Evolutionary conservation across 352 stramenopile species (phyloP), one percentile per base, ranked within the genome.

Genomic region (Pythium dissotocum): DNA sequence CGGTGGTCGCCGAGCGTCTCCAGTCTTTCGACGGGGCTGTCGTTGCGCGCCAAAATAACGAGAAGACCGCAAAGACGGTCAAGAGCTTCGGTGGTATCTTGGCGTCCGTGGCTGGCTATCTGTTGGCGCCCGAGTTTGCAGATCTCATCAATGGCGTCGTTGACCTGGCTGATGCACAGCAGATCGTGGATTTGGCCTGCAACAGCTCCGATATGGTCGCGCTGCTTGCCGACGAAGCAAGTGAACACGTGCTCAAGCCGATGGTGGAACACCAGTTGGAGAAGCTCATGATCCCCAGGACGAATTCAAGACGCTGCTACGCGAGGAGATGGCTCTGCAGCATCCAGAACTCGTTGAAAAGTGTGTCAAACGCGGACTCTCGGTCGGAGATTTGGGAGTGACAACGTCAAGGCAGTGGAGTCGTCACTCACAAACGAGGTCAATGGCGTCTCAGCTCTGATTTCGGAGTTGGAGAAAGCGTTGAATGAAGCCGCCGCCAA

Each of bases 51-150:
- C n/a, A 61, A 4, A 8, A 28, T 0, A 16, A 32, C 0, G 14
- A 44, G 16, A 33, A 44, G 16, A 16, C 16, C 10, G 4, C 16
- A 14, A 36, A 51, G 33, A 36, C 14, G 21, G 35, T 63, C 24
- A 53, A 63, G 57, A 13, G 28, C 21, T 2, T 53, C 8, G 7
- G 35, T 33, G 57, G n/a, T 4, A 1, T 38, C 33, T 4, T 49
- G n/a, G 57, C 57, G 13, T 9, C 28, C 24, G 36, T 54, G 0
- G 36, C 61, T 7, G 71, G 71, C 1, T 77, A 74, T 42, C 61
- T 70, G 12, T 61, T 74, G 30, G 66, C 66, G 10, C 70, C 70
- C n/a, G n/a, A n/a, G n/a, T n/a, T n/a, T n/a, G n/a, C n/a, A n/a
- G n/a, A n/a, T n/a, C n/a, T n/a, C n/a, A n/a, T n/a, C n/a, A n/a